phyloP scores from a whole-genome alignment of 2,329 filamentous ascomycete species.

The Aureobasidium namibiae region DNA sequence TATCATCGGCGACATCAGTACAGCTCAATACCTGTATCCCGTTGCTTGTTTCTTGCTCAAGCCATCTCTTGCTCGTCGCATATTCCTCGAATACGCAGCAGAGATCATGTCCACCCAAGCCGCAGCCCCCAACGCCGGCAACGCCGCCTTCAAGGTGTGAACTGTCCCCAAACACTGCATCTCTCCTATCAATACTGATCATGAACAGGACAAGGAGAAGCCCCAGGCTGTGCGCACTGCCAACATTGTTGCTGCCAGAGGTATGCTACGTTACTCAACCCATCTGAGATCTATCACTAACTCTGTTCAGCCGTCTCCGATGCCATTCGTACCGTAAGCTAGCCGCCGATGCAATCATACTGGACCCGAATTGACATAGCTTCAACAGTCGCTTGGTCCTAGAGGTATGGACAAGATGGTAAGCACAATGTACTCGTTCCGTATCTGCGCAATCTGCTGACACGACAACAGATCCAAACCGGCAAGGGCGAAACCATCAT shows the following conservation, averaged over 20 bases:
- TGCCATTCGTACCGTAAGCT: conserved; percentile 75
- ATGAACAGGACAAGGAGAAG: conserved; percentile 81
- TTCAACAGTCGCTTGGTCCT: conserved; percentile 67
- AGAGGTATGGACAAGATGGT: conserved; percentile 98
- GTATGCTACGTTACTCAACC: conserved; percentile 40
- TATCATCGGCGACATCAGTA: not conserved
- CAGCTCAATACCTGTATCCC: not conserved
- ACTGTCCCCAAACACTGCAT: not conserved
- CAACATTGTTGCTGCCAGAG: conserved; percentile 95
- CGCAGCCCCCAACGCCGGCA: conserved; percentile 43
- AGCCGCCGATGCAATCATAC: not conserved
- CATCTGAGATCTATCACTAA: not conserved
- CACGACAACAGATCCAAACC: conserved; percentile 61
- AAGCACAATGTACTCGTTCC: conserved; percentile 15
- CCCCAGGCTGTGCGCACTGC: conserved; percentile 90
- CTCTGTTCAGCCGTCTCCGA: conserved; percentile 71
- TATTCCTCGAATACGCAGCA: not conserved
- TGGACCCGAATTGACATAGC: not conserved
- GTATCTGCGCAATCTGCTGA: conserved; percentile 21
- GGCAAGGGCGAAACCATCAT: conserved; percentile 97
- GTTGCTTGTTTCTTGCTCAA: not conserved
- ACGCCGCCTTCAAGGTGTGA: conserved; percentile 58
- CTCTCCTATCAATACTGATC: not conserved
- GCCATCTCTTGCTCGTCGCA: conserved; percentile 3
- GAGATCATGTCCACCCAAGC: conserved; percentile 32